Percentiles rank a stretch among this genome's conserved stretches.
Conservation (phyloP, 306 rosid genomes). For the Psophocarpus tetragonolobus region DNA sequence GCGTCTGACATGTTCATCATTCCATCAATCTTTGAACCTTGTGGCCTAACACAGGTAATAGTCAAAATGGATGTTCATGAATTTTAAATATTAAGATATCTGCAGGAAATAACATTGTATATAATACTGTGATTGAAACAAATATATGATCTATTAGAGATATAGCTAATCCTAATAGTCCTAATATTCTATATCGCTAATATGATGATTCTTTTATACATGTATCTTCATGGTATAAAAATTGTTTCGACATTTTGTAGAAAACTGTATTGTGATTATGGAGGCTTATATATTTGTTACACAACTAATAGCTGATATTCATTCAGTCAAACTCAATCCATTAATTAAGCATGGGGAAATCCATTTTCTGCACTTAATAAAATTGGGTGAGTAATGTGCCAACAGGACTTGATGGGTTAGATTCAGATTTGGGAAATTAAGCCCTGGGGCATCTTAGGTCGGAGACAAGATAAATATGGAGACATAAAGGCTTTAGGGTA, state of each 20-base stretch:
- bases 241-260: background rate
- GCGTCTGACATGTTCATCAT: slow-evolving; percentile 94
- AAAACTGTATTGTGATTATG: background rate
- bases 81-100: slow-evolving; percentile 10
- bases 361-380: slow-evolving; percentile 21
- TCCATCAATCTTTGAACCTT: slow-evolving; percentile 98
- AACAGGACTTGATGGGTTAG: background rate
- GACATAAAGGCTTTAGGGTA: background rate
- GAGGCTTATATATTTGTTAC: slow-evolving; percentile 2
- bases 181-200: no score
- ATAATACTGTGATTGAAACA: background rate
- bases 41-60: slow-evolving; percentile 96
- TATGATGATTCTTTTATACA: slow-evolving; percentile 23
- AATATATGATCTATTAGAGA: slow-evolving; percentile 23
- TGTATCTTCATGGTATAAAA: slow-evolving; percentile 15
- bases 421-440: slow-evolving; percentile 10
- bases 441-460: background rate
- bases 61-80: slow-evolving; percentile 19
- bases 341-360: slow-evolving; percentile 8
- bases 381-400: background rate
- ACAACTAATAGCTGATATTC: slow-evolving; percentile 14
- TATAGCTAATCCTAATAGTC: no score
- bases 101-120: background rate
- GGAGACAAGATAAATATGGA: background rate
- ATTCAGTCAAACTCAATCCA: slow-evolving; percentile 8